Evolutionary conservation across 2,329 filamentous ascomycete species (phyloP), one percentile per base, ranked within the genome.

Genomic region (Botrytis elliptica): DNA sequence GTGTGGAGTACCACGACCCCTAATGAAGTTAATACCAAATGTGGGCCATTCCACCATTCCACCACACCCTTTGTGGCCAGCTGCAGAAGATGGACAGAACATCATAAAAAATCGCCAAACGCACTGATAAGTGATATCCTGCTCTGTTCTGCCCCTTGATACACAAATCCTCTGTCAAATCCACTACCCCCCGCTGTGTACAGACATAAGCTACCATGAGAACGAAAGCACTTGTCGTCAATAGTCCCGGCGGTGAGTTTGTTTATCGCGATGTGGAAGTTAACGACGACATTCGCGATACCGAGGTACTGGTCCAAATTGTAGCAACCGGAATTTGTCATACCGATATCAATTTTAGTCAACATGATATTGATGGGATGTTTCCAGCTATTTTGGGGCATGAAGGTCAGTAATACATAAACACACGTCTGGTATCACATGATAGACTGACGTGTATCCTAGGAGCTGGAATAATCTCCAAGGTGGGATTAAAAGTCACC

Each of bases 291-390:
- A 59, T 78, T 38, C 73, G 71, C 44, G 74, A 74, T 14, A 76
- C 81, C 68, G 81, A 83, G 74, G 78, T 82, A 1, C 75, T 83
- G 3, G 77, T 83, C 22, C 79, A 82, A 68, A 82, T 83, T 76
- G 81, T 80, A 73, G 81, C 79, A 40, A 81, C 81, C 0, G 81
- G 82, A 1, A 70, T 83, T 29, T 83, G 82, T 65, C 76, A 77
- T 49, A 78, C 77, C 10, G 76, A 77, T 62, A 62, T 78, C 40
- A 76, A 73, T 59, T 77, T 78, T 40, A 29, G 73, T 8, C 73
- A 75, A 33, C 74, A 77, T 62, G 62, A 67, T 33, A 72, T 77
- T 3, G 72, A 73, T 6, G 74, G 74, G 9, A 42, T 77, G 25
- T 80, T 80, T 74, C 80, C 80, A 3, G 79, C 77, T 18, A 75